Base-by-base conservation (phyloP, 306 rosid species). In the Hippophae rhamnoides region DNA sequence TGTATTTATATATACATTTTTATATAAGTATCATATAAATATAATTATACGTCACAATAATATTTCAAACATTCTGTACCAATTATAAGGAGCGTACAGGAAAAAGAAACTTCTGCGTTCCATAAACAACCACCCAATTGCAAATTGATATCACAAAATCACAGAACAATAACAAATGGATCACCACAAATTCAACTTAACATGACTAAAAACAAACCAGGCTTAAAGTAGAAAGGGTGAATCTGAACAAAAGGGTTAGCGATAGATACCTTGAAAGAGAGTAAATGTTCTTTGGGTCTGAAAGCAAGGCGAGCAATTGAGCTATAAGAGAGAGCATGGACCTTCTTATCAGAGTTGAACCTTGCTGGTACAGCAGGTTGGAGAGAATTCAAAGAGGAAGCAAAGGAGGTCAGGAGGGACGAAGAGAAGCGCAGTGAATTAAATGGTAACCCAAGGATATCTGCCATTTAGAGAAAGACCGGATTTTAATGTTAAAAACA, bases 261-360 rank as follows among this genome's bases (percentile, higher is more conserved):
- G 5, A 13, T 0, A 7, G 14, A 13, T 54, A 92, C 99, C 95
- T 87, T 83, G 78, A 83, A 78, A 69, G 90, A 77, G 9, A 69
- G 68, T 25, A 57, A 63, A 27, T 71, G 87, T 69, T 73, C 79
- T 73, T 75, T 79, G 83, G 86, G 86, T 10, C 65, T 60, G 76
- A 69, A 64, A 69, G 89, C 67, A 63, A 79, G 61, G 26, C 72
- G 61, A 53, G 69, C 13, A 69, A 66, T 47, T 5, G 83, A 49
- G 43, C 83, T 72, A 78, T 47, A 71, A 3, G 81, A 57, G 11
- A 77, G 74, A 13, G 77, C 73, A 74, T 59, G 69, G 58, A 66
- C 60, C 57, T 71, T 62, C 54, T 58, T 67, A 10, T 31, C 56
- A 1, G 76, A 60, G 56, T 68, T 13, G 23, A 70, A 41, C 40